These are phyloP conservation scores for Hyparrhenia diplandra DNA, from an alignment of 176 grass and related monocot genomes.

Conservation along the genomic window DNA sequence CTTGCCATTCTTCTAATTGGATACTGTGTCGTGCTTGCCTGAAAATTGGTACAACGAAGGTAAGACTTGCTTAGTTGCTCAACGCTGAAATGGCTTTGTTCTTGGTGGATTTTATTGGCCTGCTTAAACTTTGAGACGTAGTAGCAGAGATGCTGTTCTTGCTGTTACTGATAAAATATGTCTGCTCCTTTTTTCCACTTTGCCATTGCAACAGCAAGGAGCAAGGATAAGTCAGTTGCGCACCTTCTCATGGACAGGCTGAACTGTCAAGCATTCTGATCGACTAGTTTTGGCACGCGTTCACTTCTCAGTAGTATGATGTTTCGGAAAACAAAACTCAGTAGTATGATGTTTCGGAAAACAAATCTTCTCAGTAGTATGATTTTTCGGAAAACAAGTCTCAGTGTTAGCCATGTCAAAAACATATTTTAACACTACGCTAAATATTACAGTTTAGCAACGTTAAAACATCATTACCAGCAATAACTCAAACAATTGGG, in stretches of 20 bases:
- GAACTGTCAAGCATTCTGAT: constrained; percentile 34
- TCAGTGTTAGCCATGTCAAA: too few relatives aligned
- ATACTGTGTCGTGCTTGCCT: constrained; percentile 81
- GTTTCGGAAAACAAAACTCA: too few relatives aligned
- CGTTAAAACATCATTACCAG: too few relatives aligned
- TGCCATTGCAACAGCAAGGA: constrained; percentile 38
- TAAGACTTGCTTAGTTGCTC: background rate
- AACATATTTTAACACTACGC: too few relatives aligned
- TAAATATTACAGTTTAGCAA: too few relatives aligned
- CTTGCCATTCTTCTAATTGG: constrained; percentile 69
- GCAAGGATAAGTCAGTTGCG: constrained; percentile 68
- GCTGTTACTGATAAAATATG: background rate
- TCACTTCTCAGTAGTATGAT: too few relatives aligned
- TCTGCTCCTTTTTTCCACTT: background rate
- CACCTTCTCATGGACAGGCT: constrained; percentile 81
- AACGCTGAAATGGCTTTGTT: background rate
- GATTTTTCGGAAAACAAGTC: too few relatives aligned
- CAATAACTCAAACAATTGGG: too few relatives aligned
- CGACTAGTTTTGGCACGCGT: too few relatives aligned
- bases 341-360: too few relatives aligned
- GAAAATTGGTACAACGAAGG: constrained; percentile 77
- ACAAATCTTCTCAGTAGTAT: too few relatives aligned
- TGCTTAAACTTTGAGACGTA: constrained; percentile 15
- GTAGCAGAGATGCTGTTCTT: constrained; percentile 39
- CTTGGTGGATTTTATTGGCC: background rate